Conservation (phyloP, 2,329 filamentous ascomycete genomes). For the Paecilomyces fulvus region DNA sequence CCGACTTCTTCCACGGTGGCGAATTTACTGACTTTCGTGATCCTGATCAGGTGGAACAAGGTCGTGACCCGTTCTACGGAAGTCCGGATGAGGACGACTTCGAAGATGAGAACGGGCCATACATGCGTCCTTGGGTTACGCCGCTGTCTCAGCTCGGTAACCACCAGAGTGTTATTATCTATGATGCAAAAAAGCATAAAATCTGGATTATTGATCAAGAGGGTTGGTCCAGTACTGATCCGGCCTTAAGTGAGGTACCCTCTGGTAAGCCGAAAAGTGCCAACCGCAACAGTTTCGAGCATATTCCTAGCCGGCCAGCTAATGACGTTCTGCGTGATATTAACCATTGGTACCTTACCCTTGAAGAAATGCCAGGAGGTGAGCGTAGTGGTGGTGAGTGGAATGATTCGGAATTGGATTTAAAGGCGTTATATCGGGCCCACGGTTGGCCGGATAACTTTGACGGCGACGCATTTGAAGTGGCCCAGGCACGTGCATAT, state of each 20-base stretch:
- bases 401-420: not conserved
- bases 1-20: not conserved
- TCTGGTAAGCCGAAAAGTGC: not conserved
- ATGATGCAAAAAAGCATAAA: slow-evolving; percentile 16
- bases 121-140: slow-evolving; percentile 23
- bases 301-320: slow-evolving; percentile 8
- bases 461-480: slow-evolving; percentile 10
- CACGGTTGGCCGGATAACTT: slow-evolving; percentile 13
- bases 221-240: slow-evolving; percentile 4
- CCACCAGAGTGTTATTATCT: slow-evolving; percentile 16
- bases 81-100: slow-evolving; percentile 2
- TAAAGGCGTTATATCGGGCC: slow-evolving; percentile 3
- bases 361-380: slow-evolving; percentile 8
- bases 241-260: not conserved
- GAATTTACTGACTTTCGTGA: not conserved
- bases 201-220: slow-evolving; percentile 14
- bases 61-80: not conserved
- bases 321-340: slow-evolving; percentile 12
- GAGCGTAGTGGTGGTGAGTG: not conserved
- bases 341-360: slow-evolving; percentile 5
- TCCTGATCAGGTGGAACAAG: not conserved
- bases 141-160: slow-evolving; percentile 17
- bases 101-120: slow-evolving; percentile 11
- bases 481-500: slow-evolving; percentile 5
- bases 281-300: slow-evolving; percentile 9